Base-by-base conservation (phyloP, 2,329 filamentous ascomycete species). In the Penicillium sp. region DNA sequence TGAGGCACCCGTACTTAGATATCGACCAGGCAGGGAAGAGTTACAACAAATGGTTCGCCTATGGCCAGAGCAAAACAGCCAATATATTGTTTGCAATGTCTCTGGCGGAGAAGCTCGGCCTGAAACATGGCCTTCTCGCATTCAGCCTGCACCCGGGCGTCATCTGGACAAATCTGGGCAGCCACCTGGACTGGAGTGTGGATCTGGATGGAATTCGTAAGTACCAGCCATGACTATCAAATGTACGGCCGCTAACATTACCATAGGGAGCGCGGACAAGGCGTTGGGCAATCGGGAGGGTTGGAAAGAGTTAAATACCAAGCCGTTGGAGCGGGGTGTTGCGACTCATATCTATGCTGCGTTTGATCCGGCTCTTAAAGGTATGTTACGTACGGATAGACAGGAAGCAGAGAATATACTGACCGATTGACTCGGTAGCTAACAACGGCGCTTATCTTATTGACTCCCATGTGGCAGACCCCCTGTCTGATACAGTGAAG, bases 51-150 rank as follows among this genome's bases (percentile, higher is more conserved):
- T 77, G 75, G 65, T 62, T 63, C 9, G 73, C 73, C 4, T 81
- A 82, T 64, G 77, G 75, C 5, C 77, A 81, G 55, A 68, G 69
- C 42, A 82, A 82, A 69, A 77, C 76, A 4, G 79, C 78, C 21
- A 79, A 79, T 53, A 74, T 81, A 47, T 63, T 82, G 37, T 77
- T 77, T 60, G 70, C 76, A 2, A 61, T 77, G 2, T 73, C 69
- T 1, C 68, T 80, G 29, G 76, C 74, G 31, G 48, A 53, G 29
- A 66, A 67, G 25, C 53, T 71, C 9, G 60, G 60, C 2, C 31
- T 59, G 15, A 69, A 67, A 37, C 31, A 64, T 29, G 61, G 59
- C 7, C 51, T 73, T 2, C 47, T 61, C 17, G 60, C 68, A 2
- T 63, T 67, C 15, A 67, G 66, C 15, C 40, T 74, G 9, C 68